Conservation (phyloP, 1,284 basidiomycete species). For the Singerocomus rubriflavus region DNA sequence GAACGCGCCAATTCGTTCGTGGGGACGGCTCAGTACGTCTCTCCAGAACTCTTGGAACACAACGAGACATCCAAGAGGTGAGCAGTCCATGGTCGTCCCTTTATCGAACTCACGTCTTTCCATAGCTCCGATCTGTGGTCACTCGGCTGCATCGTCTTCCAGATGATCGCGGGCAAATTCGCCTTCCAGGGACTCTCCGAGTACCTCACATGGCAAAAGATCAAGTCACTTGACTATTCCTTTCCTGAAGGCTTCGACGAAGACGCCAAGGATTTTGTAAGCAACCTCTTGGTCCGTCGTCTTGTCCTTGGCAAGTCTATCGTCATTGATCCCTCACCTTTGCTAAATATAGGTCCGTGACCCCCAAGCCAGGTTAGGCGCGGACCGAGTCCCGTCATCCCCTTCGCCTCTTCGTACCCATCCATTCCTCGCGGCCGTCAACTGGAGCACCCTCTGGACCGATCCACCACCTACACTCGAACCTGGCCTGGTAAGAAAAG, state of each 20-base stretch:
- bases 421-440: slow-evolving; percentile 69
- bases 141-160: slow-evolving; percentile 93
- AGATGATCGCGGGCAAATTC: slow-evolving; percentile 92
- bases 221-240: slow-evolving; percentile 70
- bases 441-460: slow-evolving; percentile 78
- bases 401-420: slow-evolving; percentile 66
- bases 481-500: slow-evolving; percentile 52
- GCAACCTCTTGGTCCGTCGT: slow-evolving; percentile 55
- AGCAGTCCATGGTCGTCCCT: neutral
- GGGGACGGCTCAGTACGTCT: slow-evolving; percentile 95
- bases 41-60: slow-evolving; percentile 84
- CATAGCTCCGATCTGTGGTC: slow-evolving; percentile 95
- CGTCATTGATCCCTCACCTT: neutral
- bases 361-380: slow-evolving; percentile 68
- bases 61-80: slow-evolving; percentile 73
- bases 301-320: neutral
- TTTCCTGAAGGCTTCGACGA: slow-evolving; percentile 74
- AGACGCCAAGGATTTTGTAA: slow-evolving; percentile 65
- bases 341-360: slow-evolving; percentile 55
- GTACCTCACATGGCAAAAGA: slow-evolving; percentile 80
- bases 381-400: slow-evolving; percentile 45
- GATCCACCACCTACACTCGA: slow-evolving; percentile 57
- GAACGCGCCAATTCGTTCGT: slow-evolving; percentile 82
- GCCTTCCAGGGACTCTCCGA: slow-evolving; percentile 88
- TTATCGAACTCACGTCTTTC: neutral